These are phyloP conservation scores for Paramyrothecium sp. DNA, from an alignment of 2,329 filamentous ascomycete species.

Conservation along the genomic window DNA sequence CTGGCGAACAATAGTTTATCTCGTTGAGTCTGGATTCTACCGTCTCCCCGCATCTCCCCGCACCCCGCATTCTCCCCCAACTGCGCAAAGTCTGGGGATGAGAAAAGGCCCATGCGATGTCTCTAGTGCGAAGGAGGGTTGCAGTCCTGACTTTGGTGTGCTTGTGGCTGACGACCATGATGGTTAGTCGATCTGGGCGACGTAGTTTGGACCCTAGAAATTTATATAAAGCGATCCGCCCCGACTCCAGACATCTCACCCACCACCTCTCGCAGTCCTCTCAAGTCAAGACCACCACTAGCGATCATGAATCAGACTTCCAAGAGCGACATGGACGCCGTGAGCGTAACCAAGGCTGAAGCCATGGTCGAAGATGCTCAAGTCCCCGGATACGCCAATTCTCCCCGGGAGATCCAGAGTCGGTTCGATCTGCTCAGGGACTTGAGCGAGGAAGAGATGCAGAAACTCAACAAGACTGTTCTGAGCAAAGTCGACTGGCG, in stretches of 20 bases:
- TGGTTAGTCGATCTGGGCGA: neutral
- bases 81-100: neutral
- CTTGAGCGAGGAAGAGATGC: neutral
- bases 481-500: constrained; percentile 1
- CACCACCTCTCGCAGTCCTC: neutral
- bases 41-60: neutral
- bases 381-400: neutral
- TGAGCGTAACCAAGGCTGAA: neutral
- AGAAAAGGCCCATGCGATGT: neutral
- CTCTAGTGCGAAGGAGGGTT: neutral
- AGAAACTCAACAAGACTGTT: neutral
- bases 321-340: neutral
- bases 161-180: neutral
- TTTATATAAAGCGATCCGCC: neutral
- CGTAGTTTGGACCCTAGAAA: neutral
- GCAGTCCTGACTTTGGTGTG: neutral
- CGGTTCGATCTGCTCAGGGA: neutral
- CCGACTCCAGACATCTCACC: neutral
- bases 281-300: neutral
- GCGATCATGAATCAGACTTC: neutral
- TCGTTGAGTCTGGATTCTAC: neutral
- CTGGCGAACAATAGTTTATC: neutral
- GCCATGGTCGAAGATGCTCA: neutral
- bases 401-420: neutral
- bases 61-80: neutral